A percentile compares a stretch with the other conserved stretches of the same genome.
phyloP scores from a whole-genome alignment of 345 rosid genomes.

The Gossypium arboreum region DNA sequence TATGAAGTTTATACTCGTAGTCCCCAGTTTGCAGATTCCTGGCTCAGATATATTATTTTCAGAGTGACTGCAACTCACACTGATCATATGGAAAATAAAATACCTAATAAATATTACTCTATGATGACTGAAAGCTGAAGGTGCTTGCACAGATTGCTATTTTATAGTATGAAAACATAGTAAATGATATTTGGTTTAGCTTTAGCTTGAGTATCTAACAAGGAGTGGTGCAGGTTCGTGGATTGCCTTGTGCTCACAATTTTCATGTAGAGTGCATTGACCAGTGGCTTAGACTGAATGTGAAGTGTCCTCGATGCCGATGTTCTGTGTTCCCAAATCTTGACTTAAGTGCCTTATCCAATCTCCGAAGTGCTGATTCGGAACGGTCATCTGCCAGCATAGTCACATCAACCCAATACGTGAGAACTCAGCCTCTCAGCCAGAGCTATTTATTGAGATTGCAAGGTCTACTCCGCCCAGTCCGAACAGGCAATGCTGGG shows the following conservation, averaged over 20 bases:
- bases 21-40: background rate
- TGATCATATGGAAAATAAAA: background rate
- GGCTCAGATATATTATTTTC: background rate
- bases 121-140: background rate
- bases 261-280: slow-evolving; percentile 97
- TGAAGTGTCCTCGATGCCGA: slow-evolving; percentile 96
- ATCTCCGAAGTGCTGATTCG: slow-evolving; percentile 63
- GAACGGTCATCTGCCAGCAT: slow-evolving; percentile 44
- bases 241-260: slow-evolving; percentile 98
- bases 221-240: slow-evolving; percentile 71
- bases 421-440: slow-evolving; percentile 64
- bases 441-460: slow-evolving; percentile 72
- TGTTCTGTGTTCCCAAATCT: slow-evolving; percentile 94
- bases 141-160: background rate
- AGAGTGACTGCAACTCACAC: background rate
- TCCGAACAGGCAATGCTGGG: slow-evolving; percentile 45
- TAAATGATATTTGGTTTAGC: background rate
- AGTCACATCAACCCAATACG: slow-evolving; percentile 38
- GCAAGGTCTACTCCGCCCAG: slow-evolving; percentile 58
- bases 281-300: slow-evolving; percentile 91
- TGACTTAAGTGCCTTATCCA: slow-evolving; percentile 87
- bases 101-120: background rate
- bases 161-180: background rate
- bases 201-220: slow-evolving; percentile 16
- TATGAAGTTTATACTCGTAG: background rate